phyloP scores from a whole-genome alignment of 805 yeast species.

The Saitoella complicata region DNA sequence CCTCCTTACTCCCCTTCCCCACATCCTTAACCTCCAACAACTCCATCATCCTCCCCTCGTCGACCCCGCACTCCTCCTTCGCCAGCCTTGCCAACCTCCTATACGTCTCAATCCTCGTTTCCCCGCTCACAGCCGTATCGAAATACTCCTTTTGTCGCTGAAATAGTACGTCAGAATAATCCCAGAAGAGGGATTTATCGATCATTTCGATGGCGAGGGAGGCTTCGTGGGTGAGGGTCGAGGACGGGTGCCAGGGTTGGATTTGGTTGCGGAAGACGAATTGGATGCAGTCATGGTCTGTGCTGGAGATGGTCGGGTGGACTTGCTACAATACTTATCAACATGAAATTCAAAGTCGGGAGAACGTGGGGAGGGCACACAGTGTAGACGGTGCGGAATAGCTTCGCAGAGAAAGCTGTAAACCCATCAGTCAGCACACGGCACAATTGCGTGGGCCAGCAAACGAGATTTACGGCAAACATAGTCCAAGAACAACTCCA shows the following conservation, averaged over 20 bases:
- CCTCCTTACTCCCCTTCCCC: slow-evolving; percentile 31
- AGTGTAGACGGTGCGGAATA: too few species aligned
- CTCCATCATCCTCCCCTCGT: slow-evolving; percentile 22
- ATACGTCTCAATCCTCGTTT: slow-evolving; percentile 41
- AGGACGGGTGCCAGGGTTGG: slow-evolving; percentile 87
- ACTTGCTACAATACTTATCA: too few species aligned
- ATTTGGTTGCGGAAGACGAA: slow-evolving; percentile 54
- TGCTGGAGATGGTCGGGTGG: slow-evolving; percentile 16
- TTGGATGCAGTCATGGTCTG: background rate
- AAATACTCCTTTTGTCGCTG: slow-evolving; percentile 37
- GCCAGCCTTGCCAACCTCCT: slow-evolving; percentile 36
- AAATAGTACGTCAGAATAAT: slow-evolving; percentile 40
- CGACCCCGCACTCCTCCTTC: slow-evolving; percentile 26
- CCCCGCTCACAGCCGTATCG: slow-evolving; percentile 42
- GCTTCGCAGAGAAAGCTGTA: too few species aligned
- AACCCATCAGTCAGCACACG: too few species aligned
- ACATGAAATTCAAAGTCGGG: too few species aligned
- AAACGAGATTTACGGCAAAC: too few species aligned
- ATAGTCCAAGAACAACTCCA: too few species aligned
- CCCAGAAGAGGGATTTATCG: slow-evolving; percentile 39
- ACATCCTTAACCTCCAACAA: slow-evolving; percentile 21
- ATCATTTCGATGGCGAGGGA: slow-evolving; percentile 48
- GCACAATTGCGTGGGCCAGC: too few species aligned
- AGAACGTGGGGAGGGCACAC: too few species aligned
- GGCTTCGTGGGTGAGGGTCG: slow-evolving; percentile 53